phyloP scores from a whole-genome alignment of 805 yeast genomes.

The Wickerhamiella kurtzmanii region DNA sequence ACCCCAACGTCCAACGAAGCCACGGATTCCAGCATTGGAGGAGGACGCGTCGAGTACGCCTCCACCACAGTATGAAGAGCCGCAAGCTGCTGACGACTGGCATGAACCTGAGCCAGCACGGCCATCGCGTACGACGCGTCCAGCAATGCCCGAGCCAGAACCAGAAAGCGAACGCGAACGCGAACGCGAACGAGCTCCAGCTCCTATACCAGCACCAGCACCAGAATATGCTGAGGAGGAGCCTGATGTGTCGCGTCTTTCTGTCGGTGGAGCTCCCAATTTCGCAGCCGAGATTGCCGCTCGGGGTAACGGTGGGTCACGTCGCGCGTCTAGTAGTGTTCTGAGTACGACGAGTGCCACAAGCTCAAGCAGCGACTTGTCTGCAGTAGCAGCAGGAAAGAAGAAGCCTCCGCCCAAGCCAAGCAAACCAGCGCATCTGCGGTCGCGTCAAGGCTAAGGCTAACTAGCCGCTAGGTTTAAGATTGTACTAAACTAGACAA shows the following conservation, averaged over 20 bases:
- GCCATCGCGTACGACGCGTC: background rate
- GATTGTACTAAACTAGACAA: too few relatives aligned
- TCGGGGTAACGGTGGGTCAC: too few relatives aligned
- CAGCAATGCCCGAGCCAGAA: background rate
- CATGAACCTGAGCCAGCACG: background rate
- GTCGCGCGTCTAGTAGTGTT: too few relatives aligned
- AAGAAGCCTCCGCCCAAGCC: slow-evolving; percentile 19
- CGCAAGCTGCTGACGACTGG: background rate
- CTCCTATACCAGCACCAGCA: too few relatives aligned
- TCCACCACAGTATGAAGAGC: background rate
- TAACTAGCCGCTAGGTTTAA: too few relatives aligned
- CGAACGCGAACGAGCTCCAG: too few relatives aligned
- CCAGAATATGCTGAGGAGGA: too few relatives aligned
- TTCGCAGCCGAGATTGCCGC: background rate
- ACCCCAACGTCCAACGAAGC: background rate
- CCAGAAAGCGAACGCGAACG: background rate
- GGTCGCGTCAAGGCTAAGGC: background rate
- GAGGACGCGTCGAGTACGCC: background rate
- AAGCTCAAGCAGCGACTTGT: background rate
- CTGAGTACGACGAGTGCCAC: background rate
- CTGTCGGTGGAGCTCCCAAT: background rate
- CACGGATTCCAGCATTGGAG: background rate
- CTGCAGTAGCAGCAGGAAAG: slow-evolving; percentile 8
- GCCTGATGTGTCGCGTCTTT: too few relatives aligned
- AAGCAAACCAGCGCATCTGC: background rate